Conservation (phyloP, 2,329 filamentous ascomycete species). For the Aspergillus pseudonomiae region DNA sequence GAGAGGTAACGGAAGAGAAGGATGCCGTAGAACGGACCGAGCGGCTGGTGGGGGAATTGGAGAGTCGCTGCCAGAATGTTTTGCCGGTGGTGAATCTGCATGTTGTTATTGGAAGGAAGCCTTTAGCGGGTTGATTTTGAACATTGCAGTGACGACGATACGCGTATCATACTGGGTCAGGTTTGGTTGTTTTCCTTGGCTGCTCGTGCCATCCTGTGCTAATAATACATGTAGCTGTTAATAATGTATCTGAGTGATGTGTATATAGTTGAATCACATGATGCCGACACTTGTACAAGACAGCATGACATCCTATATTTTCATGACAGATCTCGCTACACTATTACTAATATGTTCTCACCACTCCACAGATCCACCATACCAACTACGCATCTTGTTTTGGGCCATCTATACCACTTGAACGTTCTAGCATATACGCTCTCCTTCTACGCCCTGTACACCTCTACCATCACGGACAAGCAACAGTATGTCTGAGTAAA, state of each 20-base stretch:
- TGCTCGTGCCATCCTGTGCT: background rate
- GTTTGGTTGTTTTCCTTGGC: background rate
- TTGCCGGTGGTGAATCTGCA: slow-evolving; percentile 23
- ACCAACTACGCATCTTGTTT: background rate
- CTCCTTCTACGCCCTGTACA: background rate
- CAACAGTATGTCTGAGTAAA: background rate
- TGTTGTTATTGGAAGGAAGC: slow-evolving; percentile 21
- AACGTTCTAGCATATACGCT: background rate
- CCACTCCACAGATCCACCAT: background rate
- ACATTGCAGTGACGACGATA: background rate
- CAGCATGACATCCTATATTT: background rate
- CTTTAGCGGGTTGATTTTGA: background rate
- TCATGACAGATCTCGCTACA: background rate
- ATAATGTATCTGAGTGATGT: background rate
- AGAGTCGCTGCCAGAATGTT: slow-evolving; percentile 17
- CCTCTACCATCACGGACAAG: background rate
- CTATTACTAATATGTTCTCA: background rate
- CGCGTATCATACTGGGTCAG: background rate
- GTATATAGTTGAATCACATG: background rate
- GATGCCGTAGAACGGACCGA: slow-evolving; percentile 15
- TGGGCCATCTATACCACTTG: background rate
- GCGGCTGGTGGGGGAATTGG: slow-evolving; percentile 19
- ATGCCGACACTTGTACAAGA: background rate
- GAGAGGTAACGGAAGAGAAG: slow-evolving; percentile 7
- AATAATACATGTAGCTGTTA: background rate